phyloP scores from a whole-genome alignment of 2,329 filamentous ascomycete genomes.

The Tolypocladium tropicale region DNA sequence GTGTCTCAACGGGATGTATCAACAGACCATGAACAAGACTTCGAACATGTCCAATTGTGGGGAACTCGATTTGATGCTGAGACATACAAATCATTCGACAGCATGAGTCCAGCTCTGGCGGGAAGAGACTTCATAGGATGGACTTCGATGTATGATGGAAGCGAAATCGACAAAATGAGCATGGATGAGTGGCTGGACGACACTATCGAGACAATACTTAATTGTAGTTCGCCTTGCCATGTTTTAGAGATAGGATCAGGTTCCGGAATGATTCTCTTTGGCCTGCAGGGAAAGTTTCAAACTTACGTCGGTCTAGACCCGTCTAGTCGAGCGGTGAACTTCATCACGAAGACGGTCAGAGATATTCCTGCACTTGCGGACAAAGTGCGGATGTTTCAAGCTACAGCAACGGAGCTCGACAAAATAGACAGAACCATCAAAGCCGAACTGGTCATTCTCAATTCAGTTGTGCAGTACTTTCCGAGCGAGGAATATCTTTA shows the following conservation, averaged over 20 bases:
- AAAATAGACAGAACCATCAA: background rate
- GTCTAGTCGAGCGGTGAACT: constrained; percentile 9
- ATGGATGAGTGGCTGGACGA: constrained; percentile 23
- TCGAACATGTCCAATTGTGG: background rate
- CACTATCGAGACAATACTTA: constrained; percentile 11
- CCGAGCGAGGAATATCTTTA: constrained; percentile 14
- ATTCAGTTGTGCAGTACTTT: constrained; percentile 19
- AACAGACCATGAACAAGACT: too few relatives aligned
- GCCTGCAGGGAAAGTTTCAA: constrained; percentile 8
- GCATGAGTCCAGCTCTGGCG: background rate
- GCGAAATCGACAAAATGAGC: constrained; percentile 12
- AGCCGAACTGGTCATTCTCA: constrained; percentile 12
- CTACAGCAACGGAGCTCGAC: constrained; percentile 10
- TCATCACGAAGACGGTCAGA: constrained; percentile 8
- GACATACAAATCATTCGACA: background rate
- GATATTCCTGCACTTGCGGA: background rate
- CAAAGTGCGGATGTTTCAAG: constrained; percentile 9
- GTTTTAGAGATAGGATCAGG: constrained; percentile 20
- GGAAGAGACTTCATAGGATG: constrained; percentile 19
- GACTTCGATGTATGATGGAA: constrained; percentile 21
- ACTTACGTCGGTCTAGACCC: constrained; percentile 19
- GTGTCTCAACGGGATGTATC: background rate
- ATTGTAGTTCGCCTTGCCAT: constrained; percentile 4
- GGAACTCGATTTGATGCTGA: background rate
- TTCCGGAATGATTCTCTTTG: constrained; percentile 21